Conservation (phyloP, 1,284 basidiomycete genomes). For the Irpex rosettiformis region DNA sequence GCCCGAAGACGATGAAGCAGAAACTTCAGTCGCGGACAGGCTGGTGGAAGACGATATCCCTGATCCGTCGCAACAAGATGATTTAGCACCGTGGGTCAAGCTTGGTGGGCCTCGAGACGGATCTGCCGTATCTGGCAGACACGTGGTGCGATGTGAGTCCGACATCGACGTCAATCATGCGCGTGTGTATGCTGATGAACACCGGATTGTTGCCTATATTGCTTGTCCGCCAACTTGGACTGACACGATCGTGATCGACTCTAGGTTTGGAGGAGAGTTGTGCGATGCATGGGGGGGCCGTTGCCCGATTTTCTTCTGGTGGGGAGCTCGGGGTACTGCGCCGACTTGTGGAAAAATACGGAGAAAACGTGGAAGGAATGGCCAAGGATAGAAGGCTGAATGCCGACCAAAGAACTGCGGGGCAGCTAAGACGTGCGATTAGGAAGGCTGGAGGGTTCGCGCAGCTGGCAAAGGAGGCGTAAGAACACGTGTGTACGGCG, state of each 20-base stretch:
- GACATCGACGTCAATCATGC: slow-evolving; percentile 13
- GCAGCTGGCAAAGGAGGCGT: slow-evolving; percentile 17
- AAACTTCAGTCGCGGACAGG: slow-evolving; percentile 19
- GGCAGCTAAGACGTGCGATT: slow-evolving; percentile 70
- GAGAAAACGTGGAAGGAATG: slow-evolving; percentile 75
- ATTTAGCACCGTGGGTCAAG: slow-evolving; percentile 32
- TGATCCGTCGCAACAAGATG: slow-evolving; percentile 24
- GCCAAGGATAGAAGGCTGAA: slow-evolving; percentile 80
- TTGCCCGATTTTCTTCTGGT: slow-evolving; percentile 63
- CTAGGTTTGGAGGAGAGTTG: slow-evolving; percentile 46
- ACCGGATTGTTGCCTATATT: no score
- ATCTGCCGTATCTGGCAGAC: slow-evolving; percentile 15
- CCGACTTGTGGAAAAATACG: slow-evolving; percentile 69
- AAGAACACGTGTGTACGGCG: slow-evolving; percentile 17
- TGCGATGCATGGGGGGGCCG: slow-evolving; percentile 35
- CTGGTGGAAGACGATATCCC: slow-evolving; percentile 25
- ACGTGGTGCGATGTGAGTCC: slow-evolving; percentile 33
- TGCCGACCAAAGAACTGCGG: slow-evolving; percentile 82
- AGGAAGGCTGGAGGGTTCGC: slow-evolving; percentile 44
- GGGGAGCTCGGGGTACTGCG: slow-evolving; percentile 72
- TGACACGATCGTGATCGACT: slow-evolving; percentile 14
- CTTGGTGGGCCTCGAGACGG: slow-evolving; percentile 22
- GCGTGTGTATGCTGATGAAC: slow-evolving; percentile 12
- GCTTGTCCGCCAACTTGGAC: neutral
- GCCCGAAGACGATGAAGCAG: slow-evolving; percentile 44